phyloP scores from a whole-genome alignment of 208 protist species.

The Crithidia sp. region DNA sequence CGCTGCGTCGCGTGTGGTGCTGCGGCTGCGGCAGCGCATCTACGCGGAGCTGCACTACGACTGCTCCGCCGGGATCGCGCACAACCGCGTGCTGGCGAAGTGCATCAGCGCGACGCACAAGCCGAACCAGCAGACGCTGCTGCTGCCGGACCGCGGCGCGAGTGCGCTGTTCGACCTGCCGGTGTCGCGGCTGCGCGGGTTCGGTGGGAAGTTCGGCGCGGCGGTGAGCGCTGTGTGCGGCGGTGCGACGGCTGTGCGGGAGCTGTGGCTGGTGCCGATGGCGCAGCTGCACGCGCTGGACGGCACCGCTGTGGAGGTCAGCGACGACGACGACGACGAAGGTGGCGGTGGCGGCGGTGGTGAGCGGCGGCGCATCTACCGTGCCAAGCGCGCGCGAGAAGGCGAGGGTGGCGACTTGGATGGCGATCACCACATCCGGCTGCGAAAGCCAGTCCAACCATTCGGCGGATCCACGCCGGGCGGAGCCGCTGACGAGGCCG shows the following conservation, averaged over 20 bases:
- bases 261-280: slow-evolving; percentile 61
- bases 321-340: slow-evolving; percentile 19
- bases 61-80: slow-evolving; percentile 85
- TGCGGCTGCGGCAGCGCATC: slow-evolving; percentile 57
- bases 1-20: slow-evolving; percentile 67
- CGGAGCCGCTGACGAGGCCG: slow-evolving; percentile 17
- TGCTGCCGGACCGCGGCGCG: slow-evolving; percentile 64
- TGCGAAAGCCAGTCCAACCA: not conserved
- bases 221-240: slow-evolving; percentile 47
- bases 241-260: slow-evolving; percentile 43
- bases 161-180: slow-evolving; percentile 60
- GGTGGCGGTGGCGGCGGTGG: not conserved
- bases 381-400: not conserved
- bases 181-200: slow-evolving; percentile 64
- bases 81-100: slow-evolving; percentile 88
- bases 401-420: not conserved
- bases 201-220: slow-evolving; percentile 83
- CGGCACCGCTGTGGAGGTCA: not conserved
- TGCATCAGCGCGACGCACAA: slow-evolving; percentile 81
- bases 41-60: slow-evolving; percentile 78
- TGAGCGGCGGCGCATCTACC: not conserved
- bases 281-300: slow-evolving; percentile 20
- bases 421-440: not conserved
- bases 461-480: slow-evolving; percentile 7
- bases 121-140: slow-evolving; percentile 84